Conservation (phyloP, 192 early-diverging fungal species). For the Dimargaris verticillata region DNA sequence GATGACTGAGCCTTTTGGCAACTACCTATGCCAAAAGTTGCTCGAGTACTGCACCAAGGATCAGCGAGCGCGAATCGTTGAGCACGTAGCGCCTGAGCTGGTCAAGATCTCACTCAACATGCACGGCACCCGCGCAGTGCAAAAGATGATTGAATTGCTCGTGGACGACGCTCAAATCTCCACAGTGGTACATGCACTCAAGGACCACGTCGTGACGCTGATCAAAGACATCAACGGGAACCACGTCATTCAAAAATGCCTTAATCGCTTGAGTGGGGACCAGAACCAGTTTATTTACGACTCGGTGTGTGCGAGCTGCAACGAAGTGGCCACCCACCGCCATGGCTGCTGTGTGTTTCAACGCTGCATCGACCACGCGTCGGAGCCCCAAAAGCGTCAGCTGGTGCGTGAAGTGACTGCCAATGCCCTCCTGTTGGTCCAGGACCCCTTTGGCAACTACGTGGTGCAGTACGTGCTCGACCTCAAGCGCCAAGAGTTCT, state of each 20-base stretch:
- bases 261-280: slow-evolving; percentile 48
- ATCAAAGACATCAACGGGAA: slow-evolving; percentile 87
- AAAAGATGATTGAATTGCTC: slow-evolving; percentile 75
- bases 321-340: slow-evolving; percentile 75
- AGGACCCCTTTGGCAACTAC: slow-evolving; percentile 87
- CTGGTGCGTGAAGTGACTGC: slow-evolving; percentile 59
- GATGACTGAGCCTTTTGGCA: slow-evolving; percentile 87
- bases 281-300: slow-evolving; percentile 83
- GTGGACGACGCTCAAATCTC: slow-evolving; percentile 42
- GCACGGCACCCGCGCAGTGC: slow-evolving; percentile 86
- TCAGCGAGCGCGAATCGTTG: slow-evolving; percentile 58
- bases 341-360: slow-evolving; percentile 86
- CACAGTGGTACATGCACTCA: slow-evolving; percentile 45
- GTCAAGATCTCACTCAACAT: slow-evolving; percentile 71
- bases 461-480: slow-evolving; percentile 87
- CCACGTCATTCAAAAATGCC: slow-evolving; percentile 85
- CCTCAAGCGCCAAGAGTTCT: slow-evolving; percentile 43
- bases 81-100: slow-evolving; percentile 51
- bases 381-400: slow-evolving; percentile 49
- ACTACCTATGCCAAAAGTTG: slow-evolving; percentile 84
- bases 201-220: slow-evolving; percentile 54
- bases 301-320: slow-evolving; percentile 55
- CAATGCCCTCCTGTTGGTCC: slow-evolving; percentile 56
- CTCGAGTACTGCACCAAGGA: slow-evolving; percentile 62
- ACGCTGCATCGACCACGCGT: slow-evolving; percentile 76